Evolutionary conservation across 306 rosid species (phyloP).

Genomic region (Cucumis hystrix): DNA sequence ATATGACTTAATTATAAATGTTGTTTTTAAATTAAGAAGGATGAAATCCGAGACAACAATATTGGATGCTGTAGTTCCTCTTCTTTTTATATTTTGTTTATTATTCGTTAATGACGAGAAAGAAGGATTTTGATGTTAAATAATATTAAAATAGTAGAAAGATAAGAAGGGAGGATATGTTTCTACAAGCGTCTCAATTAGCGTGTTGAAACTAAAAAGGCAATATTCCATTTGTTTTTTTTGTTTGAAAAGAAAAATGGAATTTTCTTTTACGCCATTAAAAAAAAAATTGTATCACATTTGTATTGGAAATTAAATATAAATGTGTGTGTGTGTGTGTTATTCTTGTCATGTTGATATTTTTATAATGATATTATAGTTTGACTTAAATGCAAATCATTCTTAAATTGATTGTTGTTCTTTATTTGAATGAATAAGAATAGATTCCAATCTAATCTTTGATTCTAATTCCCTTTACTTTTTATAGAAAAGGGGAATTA

Average conservation of each 20-base stretch:
- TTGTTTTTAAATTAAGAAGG: too few species aligned
- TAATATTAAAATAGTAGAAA: background rate
- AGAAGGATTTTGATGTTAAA: background rate
- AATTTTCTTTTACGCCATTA: background rate
- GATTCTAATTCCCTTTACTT: background rate
- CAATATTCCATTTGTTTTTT: background rate
- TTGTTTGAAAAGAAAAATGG: background rate
- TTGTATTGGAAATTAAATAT: background rate
- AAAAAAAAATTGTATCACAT: background rate
- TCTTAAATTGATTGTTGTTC: background rate
- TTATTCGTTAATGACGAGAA: background rate
- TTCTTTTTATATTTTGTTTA: too few species aligned
- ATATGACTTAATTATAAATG: too few species aligned
- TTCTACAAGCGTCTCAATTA: background rate
- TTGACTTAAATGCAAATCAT: background rate
- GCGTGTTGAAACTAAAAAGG: background rate
- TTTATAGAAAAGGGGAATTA: background rate
- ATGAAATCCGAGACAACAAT: too few species aligned
- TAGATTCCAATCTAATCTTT: background rate
- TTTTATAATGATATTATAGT: background rate
- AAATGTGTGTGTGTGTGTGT: too few species aligned
- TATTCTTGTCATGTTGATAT: background rate
- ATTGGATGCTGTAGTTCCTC: too few species aligned
- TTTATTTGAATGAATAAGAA: background rate
- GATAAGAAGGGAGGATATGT: background rate